Conservation (phyloP, 176 grass and related monocot genomes). For the Carex littledalei region DNA sequence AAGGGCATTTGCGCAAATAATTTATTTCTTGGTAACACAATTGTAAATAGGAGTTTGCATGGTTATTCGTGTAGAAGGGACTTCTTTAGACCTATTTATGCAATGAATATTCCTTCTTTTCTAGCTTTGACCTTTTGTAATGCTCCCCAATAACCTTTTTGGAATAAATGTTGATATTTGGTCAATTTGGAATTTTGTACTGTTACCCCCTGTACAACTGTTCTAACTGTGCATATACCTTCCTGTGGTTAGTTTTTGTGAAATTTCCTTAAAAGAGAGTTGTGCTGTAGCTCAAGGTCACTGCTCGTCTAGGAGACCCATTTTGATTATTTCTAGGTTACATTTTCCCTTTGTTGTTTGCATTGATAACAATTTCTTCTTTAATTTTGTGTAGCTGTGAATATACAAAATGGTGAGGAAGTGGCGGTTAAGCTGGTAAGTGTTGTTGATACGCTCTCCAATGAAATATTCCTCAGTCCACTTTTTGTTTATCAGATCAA, state of each 20-base stretch:
- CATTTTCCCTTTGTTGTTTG: not conserved
- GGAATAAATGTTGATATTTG: not conserved
- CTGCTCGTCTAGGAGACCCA: not conserved
- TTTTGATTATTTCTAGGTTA: not conserved
- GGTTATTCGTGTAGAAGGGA: not conserved
- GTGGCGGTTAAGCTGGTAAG: slow-evolving; percentile 33
- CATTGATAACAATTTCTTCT: slow-evolving; percentile 2
- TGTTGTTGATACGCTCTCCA: not conserved
- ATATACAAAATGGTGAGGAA: slow-evolving; percentile 38
- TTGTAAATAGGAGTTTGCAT: slow-evolving; percentile 31
- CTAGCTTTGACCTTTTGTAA: not conserved
- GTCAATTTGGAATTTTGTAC: not conserved
- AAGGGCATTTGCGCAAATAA: slow-evolving; percentile 51
- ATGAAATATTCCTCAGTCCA: not conserved
- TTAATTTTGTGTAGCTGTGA: slow-evolving; percentile 25
- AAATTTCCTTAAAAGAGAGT: not conserved
- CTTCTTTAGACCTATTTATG: not conserved
- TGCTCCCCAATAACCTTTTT: not conserved
- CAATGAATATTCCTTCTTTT: not conserved
- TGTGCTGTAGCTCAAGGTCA: not conserved
- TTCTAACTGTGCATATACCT: not conserved
- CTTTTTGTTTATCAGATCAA: not conserved
- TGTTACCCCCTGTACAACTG: not conserved
- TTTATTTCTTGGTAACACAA: slow-evolving; percentile 50
- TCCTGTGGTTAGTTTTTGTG: not conserved